Base-by-base conservation (phyloP, 306 rosid genomes). In the Neltuma alba region DNA sequence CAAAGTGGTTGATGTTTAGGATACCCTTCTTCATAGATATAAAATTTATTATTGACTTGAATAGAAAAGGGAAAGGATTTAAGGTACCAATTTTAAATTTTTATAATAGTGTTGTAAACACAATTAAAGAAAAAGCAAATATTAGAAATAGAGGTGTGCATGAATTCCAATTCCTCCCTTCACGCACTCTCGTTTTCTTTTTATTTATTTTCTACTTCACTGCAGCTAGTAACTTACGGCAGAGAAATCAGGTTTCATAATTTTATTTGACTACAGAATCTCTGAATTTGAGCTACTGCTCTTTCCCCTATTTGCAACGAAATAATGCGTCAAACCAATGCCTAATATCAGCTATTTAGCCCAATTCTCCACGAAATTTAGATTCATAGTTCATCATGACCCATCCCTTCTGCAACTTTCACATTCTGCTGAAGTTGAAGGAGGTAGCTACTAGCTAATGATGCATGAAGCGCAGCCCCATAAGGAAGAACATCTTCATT, bases 391-490 rank as follows among this genome's bases (percentile, higher is more conserved):
- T 92, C 92, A 69, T 94, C 98, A 14, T 68, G 85, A 65, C 9
- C 18, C 45, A 81, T 76, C 74, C 61, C 85, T 45, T 70, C 83
- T 1, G 63, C 81, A 40, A 15, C 54, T 36, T 84, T 20, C 54
- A 37, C 71, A 33, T 80, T 79, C 57, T 76, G 78, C 41, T 81
- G 89, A 80, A 81, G 47, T 31, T 83, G 81, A 23, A 75, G 84
- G 80, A 94, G 92, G 81, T 86, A 92, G 52, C 76, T 88, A 41
- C 83, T 60, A 57, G 97, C 97, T 60, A 94, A 74, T 42, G 95
- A 88, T 67, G 99, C 99, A 74, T 92, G 97, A 83, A 94, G 92
- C 30, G 98, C 95, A 79, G 97, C 97, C 3, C 97, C 97, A 54
- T 86, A 89, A 66, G 93, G 89, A 50, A 92, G 83, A 57, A 76